Evolutionary conservation across 257 asterid species (phyloP).

Genomic region (Agastache rugosa): DNA sequence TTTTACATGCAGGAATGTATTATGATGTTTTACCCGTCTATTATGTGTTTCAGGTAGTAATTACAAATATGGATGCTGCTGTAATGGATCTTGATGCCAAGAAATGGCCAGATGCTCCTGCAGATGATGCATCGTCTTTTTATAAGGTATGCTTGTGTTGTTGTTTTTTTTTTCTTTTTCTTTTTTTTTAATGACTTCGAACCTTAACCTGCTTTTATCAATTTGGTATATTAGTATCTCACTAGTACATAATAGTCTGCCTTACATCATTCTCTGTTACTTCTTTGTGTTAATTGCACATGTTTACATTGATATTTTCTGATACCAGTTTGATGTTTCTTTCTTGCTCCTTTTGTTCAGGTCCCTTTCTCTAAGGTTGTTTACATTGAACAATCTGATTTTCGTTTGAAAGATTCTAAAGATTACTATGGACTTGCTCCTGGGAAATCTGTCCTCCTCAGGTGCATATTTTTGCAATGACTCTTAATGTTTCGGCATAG

Average conservation of each 20-base stretch:
- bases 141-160: conserved; percentile 60
- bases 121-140: conserved; percentile 63
- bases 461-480: conserved; percentile 48
- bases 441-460: conserved; percentile 85
- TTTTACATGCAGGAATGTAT: not conserved
- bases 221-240: not conserved
- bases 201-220: not conserved
- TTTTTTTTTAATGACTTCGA: not conserved
- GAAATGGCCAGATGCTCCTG: conserved; percentile 94
- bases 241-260: not conserved
- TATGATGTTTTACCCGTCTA: not conserved
- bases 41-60: conserved; percentile 64
- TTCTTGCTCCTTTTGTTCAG: conserved; percentile 44
- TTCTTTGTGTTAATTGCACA: not conserved
- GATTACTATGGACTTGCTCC: conserved; percentile 99
- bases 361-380: conserved; percentile 90
- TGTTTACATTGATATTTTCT: conserved; percentile 25
- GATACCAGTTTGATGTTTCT: conserved; percentile 24
- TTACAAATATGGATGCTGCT: conserved; percentile 71
- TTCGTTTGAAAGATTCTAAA: conserved; percentile 85
- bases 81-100: conserved; percentile 85
- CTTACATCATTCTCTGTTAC: not conserved
- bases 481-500: not conserved
- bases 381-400: conserved; percentile 81
- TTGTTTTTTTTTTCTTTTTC: not conserved